Base-by-base conservation (phyloP, 2,329 filamentous ascomycete genomes). In the Elsinoe necatrix region DNA sequence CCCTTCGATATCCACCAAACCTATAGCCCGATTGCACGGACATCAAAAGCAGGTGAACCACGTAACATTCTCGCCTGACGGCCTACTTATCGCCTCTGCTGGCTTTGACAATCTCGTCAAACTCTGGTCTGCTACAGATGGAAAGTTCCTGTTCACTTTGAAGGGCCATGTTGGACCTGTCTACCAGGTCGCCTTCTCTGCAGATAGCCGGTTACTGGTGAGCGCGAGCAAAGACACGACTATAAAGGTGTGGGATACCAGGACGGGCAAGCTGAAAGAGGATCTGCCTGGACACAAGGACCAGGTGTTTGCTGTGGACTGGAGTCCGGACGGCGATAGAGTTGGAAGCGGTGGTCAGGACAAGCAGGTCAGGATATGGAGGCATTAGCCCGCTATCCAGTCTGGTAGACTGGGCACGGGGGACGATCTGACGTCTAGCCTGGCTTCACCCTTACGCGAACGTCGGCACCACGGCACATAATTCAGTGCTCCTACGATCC, bases 11-110 rank as follows among this genome's bases (percentile, higher is more conserved):
- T 84, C 85, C 3, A 87, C 78, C 6, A 96, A 97, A 69, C 91
- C 92, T 0, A 76, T 97, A 2, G 86, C 88, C n/a, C 80, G 90
- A 31, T 80, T 97, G 73, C 73, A 89, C n/a, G 93, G 93, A 1
- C 93, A 98, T 67, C 89, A 96, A 69, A 97, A 97, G 73, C 88
- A 92, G 67, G 91, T 97, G 63, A 96, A 97, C 70, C 88, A 96
- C 68, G 91, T 97, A 48, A 87, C 85, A 0, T 97, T 97, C 72
- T 95, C 89, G 0, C 90, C 92, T 0, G 91, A 97, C 66, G 92
- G 90, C 31, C 78, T 82, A 7, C 80, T 92, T 58, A 90, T 98
- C 64, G 93, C 93, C 7, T 95, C 87, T 35, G 85, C 88, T 7
- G 85, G 86, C 3, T 98, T 92, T 75, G 93, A 98, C 70, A 98